Base-by-base conservation (phyloP, 805 yeast species). In the Pichia paraexigua region DNA sequence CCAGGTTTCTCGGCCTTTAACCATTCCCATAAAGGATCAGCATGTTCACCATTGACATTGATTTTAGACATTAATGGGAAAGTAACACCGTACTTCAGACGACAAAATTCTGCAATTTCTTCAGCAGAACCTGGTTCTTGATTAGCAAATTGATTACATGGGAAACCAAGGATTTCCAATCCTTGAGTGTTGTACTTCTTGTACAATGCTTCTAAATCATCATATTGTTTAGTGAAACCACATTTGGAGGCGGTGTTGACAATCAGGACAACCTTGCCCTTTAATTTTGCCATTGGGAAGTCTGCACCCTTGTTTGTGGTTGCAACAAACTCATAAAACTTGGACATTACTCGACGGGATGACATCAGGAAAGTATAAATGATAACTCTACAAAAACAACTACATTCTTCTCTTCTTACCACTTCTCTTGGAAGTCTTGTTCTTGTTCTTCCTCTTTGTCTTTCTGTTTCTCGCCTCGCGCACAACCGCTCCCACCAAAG, bases 181-280 rank as follows among this genome's bases (percentile, higher is more conserved):
- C 87, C 95, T 55, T 76, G 62, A 46, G 76, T 79, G 49, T 76
- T 69, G 69, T 83, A 86, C 63, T 81, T 80, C 54, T 80, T 70
- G 70, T 87, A 82, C 15, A 90, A 68, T 41, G 66, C 70, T 68
- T 90, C 91, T 37, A 90, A 70, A 48, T 83, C 92, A 49, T 73
- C 70, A 65, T 85, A 86, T 66, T 89, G 96, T 51, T 86, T 82
- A 4, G 94, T 82, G 69, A 80, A 82, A 6, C 81, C 82, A 66
- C 95, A 87, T 69, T 87, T 84, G 63, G 94, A 84, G 18, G 97
- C 97, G 39, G 88, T 92, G 67, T 89, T 89, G 54, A 90, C 95
- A 51, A 90, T 74, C 43, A 89, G 67, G 18, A 90, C 91, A 43
- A 84, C 95, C 67, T 89, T 86, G 42, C 92, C 95, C 65, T 83